phyloP scores from a whole-genome alignment of 805 yeast genomes.

The Maudiozyma pseudohumilis region DNA sequence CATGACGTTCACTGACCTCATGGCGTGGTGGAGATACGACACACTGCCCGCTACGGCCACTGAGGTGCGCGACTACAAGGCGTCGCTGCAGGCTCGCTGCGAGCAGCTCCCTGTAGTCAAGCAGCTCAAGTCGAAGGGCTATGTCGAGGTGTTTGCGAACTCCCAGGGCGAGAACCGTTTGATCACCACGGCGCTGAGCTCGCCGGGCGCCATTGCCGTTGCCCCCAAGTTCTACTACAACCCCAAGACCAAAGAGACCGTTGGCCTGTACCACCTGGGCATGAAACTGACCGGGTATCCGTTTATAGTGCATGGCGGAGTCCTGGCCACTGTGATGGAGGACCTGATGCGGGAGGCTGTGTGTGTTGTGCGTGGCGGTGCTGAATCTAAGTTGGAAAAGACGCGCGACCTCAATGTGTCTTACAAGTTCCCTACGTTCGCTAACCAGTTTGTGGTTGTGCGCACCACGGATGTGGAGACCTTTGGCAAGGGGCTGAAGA shows the following conservation, averaged over 20 bases:
- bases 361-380: conserved; percentile 29
- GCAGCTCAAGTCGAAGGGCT: conserved; percentile 33
- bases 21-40: conserved; percentile 29
- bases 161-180: conserved; percentile 15
- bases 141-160: conserved; percentile 26
- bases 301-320: conserved; percentile 80
- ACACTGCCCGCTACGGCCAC: conserved; percentile 22
- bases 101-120: conserved; percentile 42
- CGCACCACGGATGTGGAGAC: conserved; percentile 37
- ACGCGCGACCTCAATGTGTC: conserved; percentile 35
- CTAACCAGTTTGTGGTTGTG: conserved; percentile 65
- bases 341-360: conserved; percentile 57
- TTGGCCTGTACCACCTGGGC: conserved; percentile 69
- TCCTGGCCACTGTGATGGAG: conserved; percentile 69
- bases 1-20: conserved; percentile 28
- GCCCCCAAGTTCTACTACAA: conserved; percentile 62
- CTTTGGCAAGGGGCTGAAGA: conserved; percentile 27
- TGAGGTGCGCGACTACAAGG: conserved; percentile 24
- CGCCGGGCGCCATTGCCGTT: conserved; percentile 73
- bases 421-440: conserved; percentile 66
- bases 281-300: conserved; percentile 79
- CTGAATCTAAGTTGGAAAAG: conserved; percentile 9
- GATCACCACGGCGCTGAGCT: conserved; percentile 42
- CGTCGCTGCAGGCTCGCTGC: conserved; percentile 37
- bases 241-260: conserved; percentile 43